Evolutionary conservation across 2,329 filamentous ascomycete species (phyloP).

Genomic region (Daldinia eschscholtzii): DNA sequence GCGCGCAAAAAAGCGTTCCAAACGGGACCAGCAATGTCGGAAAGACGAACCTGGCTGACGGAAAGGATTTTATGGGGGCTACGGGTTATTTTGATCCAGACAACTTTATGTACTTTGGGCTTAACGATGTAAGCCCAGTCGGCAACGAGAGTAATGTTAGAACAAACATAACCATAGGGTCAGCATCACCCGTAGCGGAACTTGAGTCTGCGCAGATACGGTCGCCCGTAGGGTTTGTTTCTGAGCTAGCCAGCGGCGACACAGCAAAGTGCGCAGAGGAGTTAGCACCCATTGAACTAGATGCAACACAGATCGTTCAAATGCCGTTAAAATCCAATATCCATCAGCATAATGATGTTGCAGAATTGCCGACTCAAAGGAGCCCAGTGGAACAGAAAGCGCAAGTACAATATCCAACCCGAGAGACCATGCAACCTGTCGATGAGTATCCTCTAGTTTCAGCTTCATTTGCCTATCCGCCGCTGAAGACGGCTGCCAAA

Average conservation of each 20-base stretch:
- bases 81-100: conserved; percentile 63
- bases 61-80: conserved; percentile 53
- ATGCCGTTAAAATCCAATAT: conserved; percentile 31
- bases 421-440: conserved; percentile 33
- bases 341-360: conserved; percentile 37
- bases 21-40: conserved; percentile 37
- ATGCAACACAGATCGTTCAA: conserved; percentile 42
- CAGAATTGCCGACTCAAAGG: conserved; percentile 47
- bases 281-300: conserved; percentile 52
- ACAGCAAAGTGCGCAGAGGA: conserved; percentile 52
- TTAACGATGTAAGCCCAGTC: conserved; percentile 61
- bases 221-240: conserved; percentile 48
- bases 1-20: conserved; percentile 54
- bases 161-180: conserved; percentile 10
- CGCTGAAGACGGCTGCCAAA: conserved; percentile 30
- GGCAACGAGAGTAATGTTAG: conserved; percentile 54
- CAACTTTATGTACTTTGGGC: conserved; percentile 66
- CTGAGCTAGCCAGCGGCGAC: conserved; percentile 50
- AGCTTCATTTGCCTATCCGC: conserved; percentile 51
- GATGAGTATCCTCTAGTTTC: conserved; percentile 48
- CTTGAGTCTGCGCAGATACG: conserved; percentile 37
- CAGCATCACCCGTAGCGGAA: conserved; percentile 36
- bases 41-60: conserved; percentile 37
- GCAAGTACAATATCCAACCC: conserved; percentile 15
- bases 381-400: conserved; percentile 38